A percentile compares a stretch with the other conserved stretches of the same genome.
Conservation (phyloP, 495 filamentous ascomycete species). For the Penicillium herquei region DNA sequence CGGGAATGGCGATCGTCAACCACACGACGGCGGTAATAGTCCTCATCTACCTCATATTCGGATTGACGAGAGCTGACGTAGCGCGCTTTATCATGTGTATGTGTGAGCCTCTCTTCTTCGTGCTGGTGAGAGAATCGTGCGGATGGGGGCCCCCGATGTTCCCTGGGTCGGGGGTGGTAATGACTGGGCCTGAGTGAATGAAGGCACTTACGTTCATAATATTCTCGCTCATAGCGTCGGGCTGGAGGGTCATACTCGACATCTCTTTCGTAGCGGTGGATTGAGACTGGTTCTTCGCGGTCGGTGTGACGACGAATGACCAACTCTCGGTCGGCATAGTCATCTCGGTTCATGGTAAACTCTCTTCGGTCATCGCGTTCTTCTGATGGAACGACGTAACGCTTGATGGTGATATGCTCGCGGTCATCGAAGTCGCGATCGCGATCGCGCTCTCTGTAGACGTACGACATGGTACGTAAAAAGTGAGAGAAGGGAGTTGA, state of each 20-base stretch:
- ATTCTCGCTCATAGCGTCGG: constrained; percentile 50
- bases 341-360: constrained; percentile 38
- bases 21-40: constrained; percentile 59
- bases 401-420: constrained; percentile 42
- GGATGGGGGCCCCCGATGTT: constrained; percentile 51
- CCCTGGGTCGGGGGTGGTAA: constrained; percentile 64
- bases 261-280: constrained; percentile 46
- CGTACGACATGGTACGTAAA: constrained; percentile 41
- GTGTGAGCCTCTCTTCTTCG: constrained; percentile 37
- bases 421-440: constrained; percentile 50
- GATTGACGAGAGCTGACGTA: constrained; percentile 65
- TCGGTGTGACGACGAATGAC: constrained; percentile 51
- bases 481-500: constrained; percentile 1
- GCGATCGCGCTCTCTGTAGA: constrained; percentile 43
- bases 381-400: constrained; percentile 49
- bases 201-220: constrained; percentile 52
- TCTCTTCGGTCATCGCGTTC: constrained; percentile 42
- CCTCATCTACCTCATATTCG: constrained; percentile 59
- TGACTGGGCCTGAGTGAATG: constrained; percentile 44
- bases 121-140: constrained; percentile 53
- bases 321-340: constrained; percentile 42
- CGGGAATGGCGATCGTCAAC: constrained; percentile 3
- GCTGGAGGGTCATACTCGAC: constrained; percentile 37
- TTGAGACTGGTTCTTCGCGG: constrained; percentile 37
- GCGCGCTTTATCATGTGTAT: constrained; percentile 76